Conservation (phyloP, 768 basidiomycete species). For the Amanita subjunquillea region DNA sequence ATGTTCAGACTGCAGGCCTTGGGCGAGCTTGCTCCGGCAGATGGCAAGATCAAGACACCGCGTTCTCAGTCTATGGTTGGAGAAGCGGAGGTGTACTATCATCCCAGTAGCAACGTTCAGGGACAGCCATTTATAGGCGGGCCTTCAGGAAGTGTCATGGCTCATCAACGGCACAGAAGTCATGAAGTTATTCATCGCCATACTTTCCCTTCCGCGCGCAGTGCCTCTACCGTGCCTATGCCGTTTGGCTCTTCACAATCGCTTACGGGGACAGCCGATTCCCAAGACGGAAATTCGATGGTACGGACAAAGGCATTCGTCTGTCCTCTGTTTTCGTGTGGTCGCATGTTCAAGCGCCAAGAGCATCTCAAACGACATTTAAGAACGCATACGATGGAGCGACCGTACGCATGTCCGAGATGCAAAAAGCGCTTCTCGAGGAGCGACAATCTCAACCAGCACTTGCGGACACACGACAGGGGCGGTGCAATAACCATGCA, state of each 20-base stretch:
- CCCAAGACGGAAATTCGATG: constrained; percentile 15
- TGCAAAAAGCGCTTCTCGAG: constrained; percentile 82
- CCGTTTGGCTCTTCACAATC: constrained; percentile 7
- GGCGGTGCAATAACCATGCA: constrained; percentile 13
- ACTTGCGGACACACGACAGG: constrained; percentile 69
- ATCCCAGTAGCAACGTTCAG: constrained; percentile 13
- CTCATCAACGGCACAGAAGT: constrained; percentile 17
- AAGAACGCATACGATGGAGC: constrained; percentile 83
- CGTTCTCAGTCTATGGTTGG: constrained; percentile 18
- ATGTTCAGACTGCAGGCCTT: constrained; percentile 56
- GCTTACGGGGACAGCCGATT: background rate
- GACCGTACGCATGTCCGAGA: constrained; percentile 64
- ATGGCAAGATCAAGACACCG: constrained; percentile 20
- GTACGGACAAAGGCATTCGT: constrained; percentile 57
- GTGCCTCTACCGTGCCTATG: constrained; percentile 8
- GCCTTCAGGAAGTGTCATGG: background rate
- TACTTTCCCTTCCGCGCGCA: constrained; percentile 15
- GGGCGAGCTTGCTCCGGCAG: constrained; percentile 35
- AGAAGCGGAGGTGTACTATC: constrained; percentile 22
- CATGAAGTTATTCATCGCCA: constrained; percentile 22
- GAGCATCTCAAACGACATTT: constrained; percentile 87
- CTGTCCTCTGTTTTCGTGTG: constrained; percentile 80
- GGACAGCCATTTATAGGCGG: constrained; percentile 5
- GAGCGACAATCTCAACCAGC: constrained; percentile 84
- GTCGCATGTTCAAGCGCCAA: constrained; percentile 81